Evolutionary conservation across 768 basidiomycete genomes (phyloP).

Genomic region (Exsudoporus frostii): DNA sequence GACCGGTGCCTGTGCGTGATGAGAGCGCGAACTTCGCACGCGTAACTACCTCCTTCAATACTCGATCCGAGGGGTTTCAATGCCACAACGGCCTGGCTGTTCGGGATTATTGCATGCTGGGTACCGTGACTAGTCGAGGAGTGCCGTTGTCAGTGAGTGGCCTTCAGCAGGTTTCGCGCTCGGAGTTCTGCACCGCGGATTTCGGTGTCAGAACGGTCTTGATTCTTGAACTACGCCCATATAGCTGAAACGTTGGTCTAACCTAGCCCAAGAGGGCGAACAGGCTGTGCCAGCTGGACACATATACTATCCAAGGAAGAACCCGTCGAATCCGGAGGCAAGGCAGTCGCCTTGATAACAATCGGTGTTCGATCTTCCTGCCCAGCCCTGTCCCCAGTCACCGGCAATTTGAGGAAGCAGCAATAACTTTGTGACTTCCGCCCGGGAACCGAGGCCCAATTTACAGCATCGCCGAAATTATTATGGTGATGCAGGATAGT

Average conservation of each 20-base stretch:
- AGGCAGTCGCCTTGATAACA: neutral
- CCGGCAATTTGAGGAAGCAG: neutral
- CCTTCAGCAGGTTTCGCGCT: no score
- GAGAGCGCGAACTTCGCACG: neutral
- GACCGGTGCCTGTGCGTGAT: no score
- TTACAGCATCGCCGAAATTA: neutral
- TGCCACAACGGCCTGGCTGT: no score
- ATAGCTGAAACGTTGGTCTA: neutral
- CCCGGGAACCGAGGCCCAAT: neutral
- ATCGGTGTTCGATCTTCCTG: neutral
- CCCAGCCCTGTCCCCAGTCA: neutral
- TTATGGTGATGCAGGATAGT: constrained; percentile 73
- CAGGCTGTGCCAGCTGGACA: no score
- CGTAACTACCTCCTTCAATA: neutral
- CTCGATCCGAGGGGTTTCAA: neutral
- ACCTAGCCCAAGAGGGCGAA: neutral
- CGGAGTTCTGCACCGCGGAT: no score
- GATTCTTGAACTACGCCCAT: neutral
- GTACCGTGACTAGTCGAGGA: no score
- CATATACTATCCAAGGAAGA: neutral
- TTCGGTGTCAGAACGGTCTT: no score
- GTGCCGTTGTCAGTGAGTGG: no score
- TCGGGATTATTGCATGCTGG: no score
- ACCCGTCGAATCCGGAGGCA: neutral
- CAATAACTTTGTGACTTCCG: neutral